Percentiles rank a stretch among this genome's conserved stretches.
Evolutionary conservation across 345 rosid species (phyloP).

Genomic region (Psidium friedrichsthalianum): DNA sequence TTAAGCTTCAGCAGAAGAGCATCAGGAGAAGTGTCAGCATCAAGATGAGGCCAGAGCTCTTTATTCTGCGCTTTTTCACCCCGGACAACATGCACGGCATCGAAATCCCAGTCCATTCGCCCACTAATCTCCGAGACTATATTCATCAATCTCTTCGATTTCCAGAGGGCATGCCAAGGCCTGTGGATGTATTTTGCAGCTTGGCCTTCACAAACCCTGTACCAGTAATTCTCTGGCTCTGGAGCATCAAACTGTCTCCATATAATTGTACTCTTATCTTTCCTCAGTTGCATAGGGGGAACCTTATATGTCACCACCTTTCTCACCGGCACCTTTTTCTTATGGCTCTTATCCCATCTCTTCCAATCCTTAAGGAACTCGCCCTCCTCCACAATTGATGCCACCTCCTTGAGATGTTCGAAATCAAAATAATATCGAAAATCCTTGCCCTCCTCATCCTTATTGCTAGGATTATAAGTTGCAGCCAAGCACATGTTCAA

Average conservation of each 20-base stretch:
- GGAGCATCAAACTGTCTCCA: constrained; percentile 95
- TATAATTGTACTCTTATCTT: constrained; percentile 66
- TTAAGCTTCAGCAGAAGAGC: constrained; percentile 51
- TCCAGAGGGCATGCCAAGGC: constrained; percentile 91
- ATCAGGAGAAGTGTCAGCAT: constrained; percentile 82
- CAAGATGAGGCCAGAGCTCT: constrained; percentile 83
- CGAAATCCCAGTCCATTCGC: constrained; percentile 95
- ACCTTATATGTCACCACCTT: constrained; percentile 57
- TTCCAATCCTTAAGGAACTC: constrained; percentile 78
- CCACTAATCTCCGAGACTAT: constrained; percentile 83
- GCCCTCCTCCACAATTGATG: constrained; percentile 67
- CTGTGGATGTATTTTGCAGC: constrained; percentile 71
- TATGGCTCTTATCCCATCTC: constrained; percentile 67
- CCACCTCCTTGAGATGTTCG: constrained; percentile 84
- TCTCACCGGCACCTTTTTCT: constrained; percentile 57
- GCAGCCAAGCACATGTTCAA: constrained; percentile 67
- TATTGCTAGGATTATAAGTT: constrained; percentile 51
- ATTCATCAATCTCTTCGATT: constrained; percentile 92
- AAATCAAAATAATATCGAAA: constrained; percentile 83
- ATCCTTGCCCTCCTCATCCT: constrained; percentile 85
- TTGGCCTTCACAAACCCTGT: constrained; percentile 87
- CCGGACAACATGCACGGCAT: constrained; percentile 81
- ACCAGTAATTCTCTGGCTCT: constrained; percentile 94
- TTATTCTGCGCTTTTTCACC: constrained; percentile 85
- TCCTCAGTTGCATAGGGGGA: constrained; percentile 68